phyloP scores from a whole-genome alignment of 2,329 filamentous ascomycete genomes.

The Colletotrichum gigasporum region DNA sequence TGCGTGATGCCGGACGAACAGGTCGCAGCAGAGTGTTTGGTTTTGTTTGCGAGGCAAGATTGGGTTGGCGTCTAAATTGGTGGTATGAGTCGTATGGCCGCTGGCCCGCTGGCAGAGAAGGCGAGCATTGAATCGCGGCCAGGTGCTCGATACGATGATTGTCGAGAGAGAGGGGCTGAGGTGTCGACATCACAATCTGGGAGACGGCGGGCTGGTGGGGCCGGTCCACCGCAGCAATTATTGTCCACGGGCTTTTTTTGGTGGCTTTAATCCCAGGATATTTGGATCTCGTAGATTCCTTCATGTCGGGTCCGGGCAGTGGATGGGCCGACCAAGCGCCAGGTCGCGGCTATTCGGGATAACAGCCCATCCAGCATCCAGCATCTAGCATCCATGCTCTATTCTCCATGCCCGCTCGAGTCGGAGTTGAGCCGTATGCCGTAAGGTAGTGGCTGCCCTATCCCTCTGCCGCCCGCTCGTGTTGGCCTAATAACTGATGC shows the following conservation, averaged over 20 bases:
- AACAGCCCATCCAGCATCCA: too few relatives aligned
- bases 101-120: conserved; percentile 1
- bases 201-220: conserved; percentile 17
- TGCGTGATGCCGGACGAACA: conserved; percentile 13
- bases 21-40: background rate
- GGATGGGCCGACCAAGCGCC: conserved; percentile 13
- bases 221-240: conserved; percentile 6
- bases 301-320: conserved; percentile 3
- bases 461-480: too few relatives aligned
- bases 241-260: background rate
- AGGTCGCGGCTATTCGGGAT: conserved; percentile 17
- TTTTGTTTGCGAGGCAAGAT: background rate
- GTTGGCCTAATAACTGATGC: too few relatives aligned
- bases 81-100: background rate
- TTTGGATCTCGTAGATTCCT: conserved; percentile 15
- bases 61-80: background rate
- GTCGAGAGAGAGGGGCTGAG: background rate
- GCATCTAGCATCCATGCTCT: too few relatives aligned
- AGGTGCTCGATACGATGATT: conserved; percentile 5
- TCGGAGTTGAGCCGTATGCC: too few relatives aligned
- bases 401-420: too few relatives aligned
- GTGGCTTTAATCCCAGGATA: conserved; percentile 7
- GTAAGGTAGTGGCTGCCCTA: too few relatives aligned
- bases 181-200: conserved; percentile 18
- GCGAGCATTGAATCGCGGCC: background rate